Conservation (phyloP, 192 early-diverging fungal species). For the Oehlia diaphana region DNA sequence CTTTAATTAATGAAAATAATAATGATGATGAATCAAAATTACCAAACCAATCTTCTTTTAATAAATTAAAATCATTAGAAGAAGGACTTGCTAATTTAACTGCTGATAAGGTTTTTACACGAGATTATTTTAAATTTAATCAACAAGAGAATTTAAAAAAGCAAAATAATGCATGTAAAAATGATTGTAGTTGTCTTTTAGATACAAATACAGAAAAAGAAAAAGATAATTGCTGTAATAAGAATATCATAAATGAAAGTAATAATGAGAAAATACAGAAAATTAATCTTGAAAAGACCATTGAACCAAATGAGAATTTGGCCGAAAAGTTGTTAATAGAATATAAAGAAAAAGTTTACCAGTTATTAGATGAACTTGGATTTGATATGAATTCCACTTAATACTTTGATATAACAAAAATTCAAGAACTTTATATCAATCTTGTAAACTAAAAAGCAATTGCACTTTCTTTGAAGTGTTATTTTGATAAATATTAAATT, state of each 20-base stretch:
- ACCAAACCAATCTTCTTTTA: background rate
- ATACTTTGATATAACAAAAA: background rate
- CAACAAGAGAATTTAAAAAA: background rate
- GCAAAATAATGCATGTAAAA: background rate
- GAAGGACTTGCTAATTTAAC: conserved; percentile 8
- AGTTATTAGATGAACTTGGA: conserved; percentile 8
- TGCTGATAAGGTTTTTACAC: conserved; percentile 6
- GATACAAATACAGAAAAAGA: background rate
- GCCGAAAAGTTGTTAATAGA: background rate
- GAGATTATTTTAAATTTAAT: conserved; percentile 6
- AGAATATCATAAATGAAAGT: background rate
- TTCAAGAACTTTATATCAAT: background rate
- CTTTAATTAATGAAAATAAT: background rate
- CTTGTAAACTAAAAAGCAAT: background rate
- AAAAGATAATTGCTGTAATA: background rate
- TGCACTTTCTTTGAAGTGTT: no score
- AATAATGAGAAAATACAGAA: background rate
- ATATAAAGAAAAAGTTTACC: background rate
- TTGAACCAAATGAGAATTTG: background rate
- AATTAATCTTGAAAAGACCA: background rate
- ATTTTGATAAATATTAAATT: no score
- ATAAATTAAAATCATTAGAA: conserved; percentile 20
- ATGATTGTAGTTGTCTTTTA: background rate
- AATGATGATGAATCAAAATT: background rate
- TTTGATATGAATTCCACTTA: background rate